These are phyloP conservation scores for Claviceps monticola DNA, from an alignment of 2,329 filamentous ascomycete genomes.

Conservation along the genomic window DNA sequence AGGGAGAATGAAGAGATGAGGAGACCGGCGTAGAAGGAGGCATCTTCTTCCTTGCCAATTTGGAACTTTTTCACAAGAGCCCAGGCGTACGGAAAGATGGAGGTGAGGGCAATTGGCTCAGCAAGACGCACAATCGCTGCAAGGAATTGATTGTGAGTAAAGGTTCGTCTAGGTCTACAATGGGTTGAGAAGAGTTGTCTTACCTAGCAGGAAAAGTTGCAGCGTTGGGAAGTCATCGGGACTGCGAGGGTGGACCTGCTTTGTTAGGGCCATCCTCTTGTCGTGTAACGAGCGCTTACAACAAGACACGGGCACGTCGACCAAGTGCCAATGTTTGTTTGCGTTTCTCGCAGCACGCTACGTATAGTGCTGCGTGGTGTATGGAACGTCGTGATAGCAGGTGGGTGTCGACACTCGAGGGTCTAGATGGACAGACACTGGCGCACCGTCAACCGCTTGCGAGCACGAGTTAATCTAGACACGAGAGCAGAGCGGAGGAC, in stretches of 20 bases:
- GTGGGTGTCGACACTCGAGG: background rate
- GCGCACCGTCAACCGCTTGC: background rate
- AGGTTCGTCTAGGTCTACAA: background rate
- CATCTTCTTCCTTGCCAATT: slow-evolving; percentile 57
- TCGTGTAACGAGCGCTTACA: slow-evolving; percentile 29
- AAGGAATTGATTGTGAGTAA: slow-evolving; percentile 7
- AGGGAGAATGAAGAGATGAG: slow-evolving; percentile 78
- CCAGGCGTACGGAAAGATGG: slow-evolving; percentile 88
- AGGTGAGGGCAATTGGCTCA: slow-evolving; percentile 84
- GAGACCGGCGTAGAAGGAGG: slow-evolving; percentile 76
- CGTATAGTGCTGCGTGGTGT: background rate
- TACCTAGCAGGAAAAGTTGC: slow-evolving; percentile 77
- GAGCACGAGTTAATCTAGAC: background rate
- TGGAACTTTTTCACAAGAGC: slow-evolving; percentile 64
- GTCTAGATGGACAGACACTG: background rate
- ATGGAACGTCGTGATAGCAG: background rate
- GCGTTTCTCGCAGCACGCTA: background rate
- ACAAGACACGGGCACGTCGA: slow-evolving; percentile 24
- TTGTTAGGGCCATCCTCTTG: slow-evolving; percentile 38
- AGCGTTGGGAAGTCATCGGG: slow-evolving; percentile 64
- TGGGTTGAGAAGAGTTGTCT: slow-evolving; percentile 14
- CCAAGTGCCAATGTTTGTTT: slow-evolving; percentile 12
- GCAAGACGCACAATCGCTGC: slow-evolving; percentile 82
- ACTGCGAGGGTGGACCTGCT: slow-evolving; percentile 39
- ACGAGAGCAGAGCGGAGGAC: too few species aligned